A percentile compares a stretch with the other conserved stretches of the same genome.
Evolutionary conservation across 2,329 filamentous ascomycete species (phyloP).

Genomic region (Simplicillium aogashimaense): DNA sequence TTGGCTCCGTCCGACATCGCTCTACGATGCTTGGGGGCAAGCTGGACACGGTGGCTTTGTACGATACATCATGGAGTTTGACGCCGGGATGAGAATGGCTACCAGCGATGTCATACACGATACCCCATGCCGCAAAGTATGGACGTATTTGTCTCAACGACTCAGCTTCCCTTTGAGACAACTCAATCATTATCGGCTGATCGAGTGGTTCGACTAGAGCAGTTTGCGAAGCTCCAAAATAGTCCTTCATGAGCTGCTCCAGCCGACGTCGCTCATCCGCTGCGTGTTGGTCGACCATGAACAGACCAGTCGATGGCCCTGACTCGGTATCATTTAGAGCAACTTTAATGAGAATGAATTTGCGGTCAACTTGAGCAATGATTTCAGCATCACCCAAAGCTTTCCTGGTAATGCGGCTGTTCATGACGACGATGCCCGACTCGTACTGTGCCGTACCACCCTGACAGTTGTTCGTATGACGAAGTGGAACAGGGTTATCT

Average conservation of each 20-base stretch:
- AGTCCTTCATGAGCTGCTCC: conserved; percentile 55
- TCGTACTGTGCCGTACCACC: too few relatives aligned
- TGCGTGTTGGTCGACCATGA: conserved; percentile 88
- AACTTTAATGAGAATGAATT: conserved; percentile 72
- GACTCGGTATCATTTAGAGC: conserved; percentile 10
- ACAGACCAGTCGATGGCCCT: conserved; percentile 39
- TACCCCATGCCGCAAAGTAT: conserved; percentile 66
- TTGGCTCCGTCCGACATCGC: conserved; percentile 63
- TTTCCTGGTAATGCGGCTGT: too few relatives aligned
- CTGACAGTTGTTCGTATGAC: too few relatives aligned
- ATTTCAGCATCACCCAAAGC: conserved; percentile 52
- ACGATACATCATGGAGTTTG: not conserved
- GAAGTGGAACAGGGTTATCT: too few relatives aligned
- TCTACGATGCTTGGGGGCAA: conserved; percentile 68
- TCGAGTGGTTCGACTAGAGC: conserved; percentile 19
- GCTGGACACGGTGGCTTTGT: conserved; percentile 36
- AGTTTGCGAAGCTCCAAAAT: conserved; percentile 25
- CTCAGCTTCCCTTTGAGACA: conserved; percentile 42
- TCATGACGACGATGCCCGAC: too few relatives aligned
- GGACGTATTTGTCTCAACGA: conserved; percentile 42
- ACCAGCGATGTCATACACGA: conserved; percentile 45
- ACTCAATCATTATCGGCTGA: conserved; percentile 53
- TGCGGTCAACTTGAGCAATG: conserved; percentile 76
- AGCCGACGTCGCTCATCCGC: conserved; percentile 82
- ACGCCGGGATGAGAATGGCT: not conserved